Evolutionary conservation across 768 basidiomycete genomes (phyloP), one percentile per base, ranked within the genome.

Genomic region (Kwoniella bestiolae): DNA sequence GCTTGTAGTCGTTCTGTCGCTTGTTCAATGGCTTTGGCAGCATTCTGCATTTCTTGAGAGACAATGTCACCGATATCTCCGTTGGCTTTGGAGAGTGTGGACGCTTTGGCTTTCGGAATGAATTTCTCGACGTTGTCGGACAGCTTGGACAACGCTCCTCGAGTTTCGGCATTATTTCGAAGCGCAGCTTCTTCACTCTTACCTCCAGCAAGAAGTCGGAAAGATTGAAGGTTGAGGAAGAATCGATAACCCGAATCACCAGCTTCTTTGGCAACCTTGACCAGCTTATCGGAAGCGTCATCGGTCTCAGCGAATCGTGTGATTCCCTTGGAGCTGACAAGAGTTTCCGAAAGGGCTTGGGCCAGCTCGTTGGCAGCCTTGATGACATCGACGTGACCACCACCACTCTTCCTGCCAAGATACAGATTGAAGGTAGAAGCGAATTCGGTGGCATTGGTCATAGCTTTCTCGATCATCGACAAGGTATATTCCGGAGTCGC

Each of bases 401-500:
- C 96, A 32, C 95, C 95, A 47, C 84, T 84, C 69, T 95, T 92
- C 35, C 77, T 77, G 66, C 88, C 86, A 23, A 98, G 86, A 82
- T 91, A 92, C 9, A 96, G 87, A 79, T 93, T 92, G 84, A 92
- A 98, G 63, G 93, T 85, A 18, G 90, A 91, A 9, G 95, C 96
- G 75, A 99, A 98, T 76, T 99, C 95, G 51, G 89, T 97, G 16
- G 94, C 92, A 73, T 91, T 95, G 80, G 91, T 94, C 78, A 90
- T 83, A 1, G 93, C 90, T 83, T 97, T 97, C 81, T 99, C 96
- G 76, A 98, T 92, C 90, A 98, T 94, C 1, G 96, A 96, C 18
- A 97, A 84, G 0, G 94, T 95, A 80, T 98, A 98, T 79, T 97
- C 95, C 3, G 96, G 96, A 0, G 96, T 98, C n/a, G 95, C 92